phyloP scores from a whole-genome alignment of 2,329 filamentous ascomycete species.

The Trichophyton rubrum region DNA sequence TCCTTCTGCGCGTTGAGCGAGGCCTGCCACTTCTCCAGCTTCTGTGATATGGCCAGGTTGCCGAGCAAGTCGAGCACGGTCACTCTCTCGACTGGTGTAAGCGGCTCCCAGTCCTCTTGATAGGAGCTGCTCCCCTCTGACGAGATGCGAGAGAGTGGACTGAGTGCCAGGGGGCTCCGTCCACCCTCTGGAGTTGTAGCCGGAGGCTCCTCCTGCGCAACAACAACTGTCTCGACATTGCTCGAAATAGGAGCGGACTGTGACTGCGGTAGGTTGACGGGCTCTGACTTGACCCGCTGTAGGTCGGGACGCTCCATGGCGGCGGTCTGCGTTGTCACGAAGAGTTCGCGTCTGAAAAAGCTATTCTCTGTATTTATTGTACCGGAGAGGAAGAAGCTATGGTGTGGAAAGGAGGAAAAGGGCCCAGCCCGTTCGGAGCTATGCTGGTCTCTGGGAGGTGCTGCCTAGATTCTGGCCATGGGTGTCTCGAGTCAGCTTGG shows the following conservation, averaged over 20 bases:
- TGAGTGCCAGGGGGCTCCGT: not conserved
- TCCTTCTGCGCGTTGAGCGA: conserved; percentile 71
- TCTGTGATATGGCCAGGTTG: conserved; percentile 78
- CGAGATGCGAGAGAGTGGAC: conserved; percentile 50
- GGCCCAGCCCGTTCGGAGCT: conserved; percentile 15
- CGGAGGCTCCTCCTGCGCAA: not conserved
- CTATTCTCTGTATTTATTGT: not conserved
- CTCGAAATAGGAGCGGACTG: not conserved
- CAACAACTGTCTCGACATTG: conserved; percentile 1
- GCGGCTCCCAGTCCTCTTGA: conserved; percentile 75
- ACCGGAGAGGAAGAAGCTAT: not conserved
- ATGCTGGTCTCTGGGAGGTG: conserved; percentile 33
- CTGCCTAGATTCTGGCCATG: conserved; percentile 26
- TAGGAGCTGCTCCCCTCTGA: conserved; percentile 66
- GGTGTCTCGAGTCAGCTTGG: conserved; percentile 24
- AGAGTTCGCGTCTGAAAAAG: not conserved
- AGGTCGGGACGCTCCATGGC: not conserved
- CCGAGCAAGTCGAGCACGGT: conserved; percentile 89
- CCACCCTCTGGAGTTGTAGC: not conserved
- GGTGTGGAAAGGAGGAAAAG: conserved; percentile 16
- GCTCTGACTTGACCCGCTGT: conserved; percentile 8
- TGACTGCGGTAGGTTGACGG: conserved; percentile 4
- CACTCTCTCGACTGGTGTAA: conserved; percentile 78
- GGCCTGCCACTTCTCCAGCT: conserved; percentile 79
- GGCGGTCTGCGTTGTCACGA: not conserved